Percentiles rank a stretch among this genome's conserved stretches.
phyloP scores from a whole-genome alignment of 2,329 filamentous ascomycete species.

The Aspergillus cejpii region DNA sequence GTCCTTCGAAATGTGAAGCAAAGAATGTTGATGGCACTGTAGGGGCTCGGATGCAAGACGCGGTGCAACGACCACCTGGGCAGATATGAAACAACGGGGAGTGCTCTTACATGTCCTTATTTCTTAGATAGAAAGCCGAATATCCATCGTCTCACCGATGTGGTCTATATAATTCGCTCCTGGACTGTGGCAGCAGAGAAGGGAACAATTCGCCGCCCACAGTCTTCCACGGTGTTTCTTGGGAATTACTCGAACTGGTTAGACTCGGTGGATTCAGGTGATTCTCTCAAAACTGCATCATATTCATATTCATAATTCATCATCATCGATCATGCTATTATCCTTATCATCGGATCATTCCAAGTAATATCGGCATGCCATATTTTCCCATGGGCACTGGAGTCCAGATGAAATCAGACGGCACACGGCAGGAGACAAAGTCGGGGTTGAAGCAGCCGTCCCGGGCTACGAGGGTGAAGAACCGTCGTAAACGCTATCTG shows the following conservation, averaged over 20 bases:
- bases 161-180: neutral
- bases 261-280: neutral
- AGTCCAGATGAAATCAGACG: slow-evolving; percentile 12
- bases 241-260: neutral
- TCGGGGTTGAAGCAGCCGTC: slow-evolving; percentile 24
- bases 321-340: slow-evolving; percentile 3
- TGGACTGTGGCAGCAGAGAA: neutral
- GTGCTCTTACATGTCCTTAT: slow-evolving; percentile 12
- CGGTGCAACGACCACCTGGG: neutral
- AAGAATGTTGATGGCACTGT: neutral
- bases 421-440: slow-evolving; percentile 1
- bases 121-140: slow-evolving; percentile 12
- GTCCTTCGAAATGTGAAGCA: neutral
- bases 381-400: slow-evolving; percentile 33
- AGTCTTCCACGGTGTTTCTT: neutral
- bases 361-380: slow-evolving; percentile 26
- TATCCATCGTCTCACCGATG: slow-evolving; percentile 11
- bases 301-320: slow-evolving; percentile 5
- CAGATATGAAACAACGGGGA: slow-evolving; percentile 11
- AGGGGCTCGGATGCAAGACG: neutral
- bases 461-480: slow-evolving; percentile 55
- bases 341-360: neutral
- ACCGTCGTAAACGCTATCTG: slow-evolving; percentile 71
- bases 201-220: neutral
- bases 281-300: slow-evolving; percentile 11